Evolutionary conservation across 495 filamentous ascomycete genomes (phyloP).

Genomic region (Annulohypoxylon nitens): DNA sequence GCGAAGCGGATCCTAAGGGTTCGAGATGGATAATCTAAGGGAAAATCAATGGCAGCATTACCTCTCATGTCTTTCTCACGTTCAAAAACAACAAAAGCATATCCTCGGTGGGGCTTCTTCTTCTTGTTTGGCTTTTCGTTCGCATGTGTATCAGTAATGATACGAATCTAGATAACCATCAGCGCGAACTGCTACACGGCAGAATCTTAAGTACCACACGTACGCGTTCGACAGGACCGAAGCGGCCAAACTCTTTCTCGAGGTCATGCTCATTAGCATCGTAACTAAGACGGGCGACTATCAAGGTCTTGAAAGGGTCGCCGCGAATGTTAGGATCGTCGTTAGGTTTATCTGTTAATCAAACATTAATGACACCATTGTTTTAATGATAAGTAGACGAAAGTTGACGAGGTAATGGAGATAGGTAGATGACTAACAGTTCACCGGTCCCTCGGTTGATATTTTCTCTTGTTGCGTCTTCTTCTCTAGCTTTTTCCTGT

Average conservation of each 20-base stretch:
- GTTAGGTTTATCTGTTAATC: constrained; percentile 70
- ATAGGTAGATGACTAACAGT: constrained; percentile 69
- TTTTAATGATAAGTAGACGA: not conserved
- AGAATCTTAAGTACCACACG: constrained; percentile 42
- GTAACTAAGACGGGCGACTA: constrained; percentile 90
- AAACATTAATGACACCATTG: constrained; percentile 14
- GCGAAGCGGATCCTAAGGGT: constrained; percentile 54
- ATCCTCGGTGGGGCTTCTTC: constrained; percentile 89
- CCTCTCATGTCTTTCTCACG: constrained; percentile 99
- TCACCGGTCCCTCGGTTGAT: constrained; percentile 72
- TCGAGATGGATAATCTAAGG: constrained; percentile 51
- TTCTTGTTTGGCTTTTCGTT: constrained; percentile 78
- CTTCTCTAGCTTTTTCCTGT: constrained; percentile 84
- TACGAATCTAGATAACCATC: constrained; percentile 76
- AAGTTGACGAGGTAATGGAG: constrained; percentile 25
- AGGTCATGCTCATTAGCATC: constrained; percentile 89
- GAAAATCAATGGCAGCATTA: constrained; percentile 68
- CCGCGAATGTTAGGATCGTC: constrained; percentile 89
- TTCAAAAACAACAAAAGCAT: constrained; percentile 98
- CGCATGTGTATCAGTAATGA: constrained; percentile 77
- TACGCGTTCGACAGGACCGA: constrained; percentile 94
- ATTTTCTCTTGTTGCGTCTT: constrained; percentile 72
- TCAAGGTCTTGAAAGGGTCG: constrained; percentile 94
- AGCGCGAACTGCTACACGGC: constrained; percentile 15
- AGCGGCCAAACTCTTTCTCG: constrained; percentile 93